Base-by-base conservation (phyloP, 179 eudicot species). In the Heliamphora pulchella region DNA sequence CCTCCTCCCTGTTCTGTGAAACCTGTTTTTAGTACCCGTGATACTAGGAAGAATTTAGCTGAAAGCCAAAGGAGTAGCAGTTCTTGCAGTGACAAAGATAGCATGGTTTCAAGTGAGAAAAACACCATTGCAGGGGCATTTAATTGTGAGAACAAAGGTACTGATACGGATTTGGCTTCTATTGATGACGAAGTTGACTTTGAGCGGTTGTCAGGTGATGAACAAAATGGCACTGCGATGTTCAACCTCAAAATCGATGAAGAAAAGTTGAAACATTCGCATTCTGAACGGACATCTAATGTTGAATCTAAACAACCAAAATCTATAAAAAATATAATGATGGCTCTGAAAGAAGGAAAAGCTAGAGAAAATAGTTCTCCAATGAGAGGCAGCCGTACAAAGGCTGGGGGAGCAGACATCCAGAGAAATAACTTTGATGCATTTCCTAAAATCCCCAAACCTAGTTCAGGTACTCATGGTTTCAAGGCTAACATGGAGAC, bases 41-140 rank as follows among this genome's bases (percentile, higher is more conserved):
- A 86, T 18, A 62, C 82, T 57, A 80, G 91, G 71, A 96, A 84
- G 86, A 86, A 71, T 73, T 88, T 89, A 89, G 88, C 87, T 78
- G 98, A 90, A 83, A 94, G 97, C 85, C 97, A 91, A 83, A 88
- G 90, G 78, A 96, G 99, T 81, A 88, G 84, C 85, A 89, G 99
- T 80, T 92, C 99, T 67, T 91, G 94, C 82, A 91, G 99, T 84
- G 99, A 96, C 81, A 94, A 84, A 79, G 98, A 91, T 47, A 91
- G 94, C 81, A 83, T 89, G 46, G 64, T 85, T 77, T 89, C 96
- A 39, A 87, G 90, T 43, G 98, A 92, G 87, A 94, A 86, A 80
- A 96, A 85, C 85, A 79, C 85, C 55, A 88, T 80, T 46, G 85
- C 86, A 50, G 57, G 78, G 72, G 86, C 74, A 43, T 73, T 63